Base-by-base conservation (phyloP, 768 basidiomycete genomes). In the Leucosporidium yakuticum region DNA sequence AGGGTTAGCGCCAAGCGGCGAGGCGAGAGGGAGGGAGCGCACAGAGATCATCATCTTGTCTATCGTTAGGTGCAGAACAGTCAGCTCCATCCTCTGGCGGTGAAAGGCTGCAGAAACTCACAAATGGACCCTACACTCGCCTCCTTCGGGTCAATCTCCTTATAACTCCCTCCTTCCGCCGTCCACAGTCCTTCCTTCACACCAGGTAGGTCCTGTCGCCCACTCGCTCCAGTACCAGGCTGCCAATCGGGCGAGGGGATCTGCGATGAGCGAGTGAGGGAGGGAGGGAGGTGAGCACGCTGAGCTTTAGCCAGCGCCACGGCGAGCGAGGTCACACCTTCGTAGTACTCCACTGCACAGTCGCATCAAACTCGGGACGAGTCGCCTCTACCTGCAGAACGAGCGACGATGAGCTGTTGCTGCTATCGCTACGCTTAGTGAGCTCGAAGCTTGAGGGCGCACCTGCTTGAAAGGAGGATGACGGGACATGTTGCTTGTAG, bases 391-490 rank as follows among this genome's bases (percentile, higher is more conserved):
- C 69, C 69, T 69, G 59, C 39, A 44, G 39, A 3, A 15, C 11
- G 14, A 44, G 39, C 39, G 39, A 8, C 3, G 39, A 44, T 44
- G 11, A 44, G 32, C 31, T 7, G 55, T 4, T 29, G 53, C 27
- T 54, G 27, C 20, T 14, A 15, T 14, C 14, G 53, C 27, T 14
- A 27, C 25, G 53, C 19, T 32, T 25, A 19, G 31, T 7, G 39
- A 44, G 39, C 8, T 15, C 3, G 14, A 15, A 6, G 9, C 59
- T 8, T 15, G 55, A 5, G 25, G 29, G 25, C 34, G 55, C 57
- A 67, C 69, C 59, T 70, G 62, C 47, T 70, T 63, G 69, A 70
- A 70, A 21, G 69, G 69, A n/a, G 65, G 65, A 60, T 70, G 69
- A 20, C 11, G 69, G 2, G 69, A 63, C 69, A 67, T 67, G 12